Evolutionary conservation across 306 rosid genomes (phyloP), one percentile per base, ranked within the genome.

Genomic region (Sindora glabra): DNA sequence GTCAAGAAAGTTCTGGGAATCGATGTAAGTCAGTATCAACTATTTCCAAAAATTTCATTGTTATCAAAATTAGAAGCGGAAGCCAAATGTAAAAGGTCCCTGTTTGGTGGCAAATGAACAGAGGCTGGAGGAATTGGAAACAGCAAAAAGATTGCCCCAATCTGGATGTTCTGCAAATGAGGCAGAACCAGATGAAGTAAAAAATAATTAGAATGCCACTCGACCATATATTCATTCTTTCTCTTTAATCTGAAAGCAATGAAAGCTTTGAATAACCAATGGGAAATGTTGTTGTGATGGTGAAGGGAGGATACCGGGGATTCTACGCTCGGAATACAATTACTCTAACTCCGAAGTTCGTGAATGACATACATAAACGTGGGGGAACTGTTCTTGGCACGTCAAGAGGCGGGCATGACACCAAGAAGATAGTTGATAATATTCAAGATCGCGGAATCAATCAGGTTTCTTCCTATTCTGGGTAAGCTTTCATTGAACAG

Each of bases 281-380:
- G 37, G 41, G 34, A n/a, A 6, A n/a, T n/a, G n/a, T n/a, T 46
- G 38, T 32, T 67, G 6, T 69, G 38, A 11, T 71, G 13, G n/a
- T 84, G 69, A 69, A 92, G 99, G 99, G 97, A 66, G 97, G 99
- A 64, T 92, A 92, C 69, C 75, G 71, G 60, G 99, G 99, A 14
- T 92, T 92, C 75, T 92, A 86, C 29, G 81, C 99, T 49, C 81
- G 78, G 58, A 92, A 92, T 73, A 86, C 83, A 14, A 65, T 75
- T 57, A 49, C 48, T 71, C 40, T 92, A 42, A 84, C 87, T 61
- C 97, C 99, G 3, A 82, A 87, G 69, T 59, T 46, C 13, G 99
- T 92, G 67, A 89, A 92, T 70, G 86, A 84, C 56, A 89, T 92
- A 63, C 99, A 92, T 71, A 89, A 92, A 73, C 97, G 97, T 10